phyloP scores from a whole-genome alignment of 257 asterid species.

The Echium plantagineum region DNA sequence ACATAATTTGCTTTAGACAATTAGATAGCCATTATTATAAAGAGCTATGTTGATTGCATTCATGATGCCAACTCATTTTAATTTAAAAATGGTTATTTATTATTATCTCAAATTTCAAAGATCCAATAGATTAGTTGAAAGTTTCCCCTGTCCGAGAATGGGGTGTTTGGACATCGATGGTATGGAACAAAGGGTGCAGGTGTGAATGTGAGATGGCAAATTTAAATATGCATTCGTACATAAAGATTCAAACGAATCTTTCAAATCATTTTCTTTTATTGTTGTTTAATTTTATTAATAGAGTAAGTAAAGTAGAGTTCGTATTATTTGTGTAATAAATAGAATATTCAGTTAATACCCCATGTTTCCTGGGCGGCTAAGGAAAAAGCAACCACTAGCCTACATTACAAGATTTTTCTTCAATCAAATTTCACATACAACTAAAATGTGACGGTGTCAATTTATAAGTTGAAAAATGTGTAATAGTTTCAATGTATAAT shows the following conservation, averaged over 20 bases:
- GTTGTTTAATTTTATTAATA: background rate
- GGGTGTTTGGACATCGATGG: slow-evolving; percentile 8
- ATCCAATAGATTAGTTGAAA: background rate
- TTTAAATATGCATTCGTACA: background rate
- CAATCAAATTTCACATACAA: too few relatives aligned
- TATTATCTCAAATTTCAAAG: background rate
- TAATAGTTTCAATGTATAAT: too few relatives aligned
- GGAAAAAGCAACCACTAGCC: background rate
- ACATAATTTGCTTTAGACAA: background rate
- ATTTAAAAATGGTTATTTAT: background rate
- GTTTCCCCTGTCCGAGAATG: slow-evolving; percentile 9
- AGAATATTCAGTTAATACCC: background rate
- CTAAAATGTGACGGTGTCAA: too few relatives aligned
- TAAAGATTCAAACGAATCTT: background rate
- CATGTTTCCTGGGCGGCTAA: background rate
- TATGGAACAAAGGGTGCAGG: slow-evolving; percentile 9
- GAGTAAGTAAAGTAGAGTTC: background rate
- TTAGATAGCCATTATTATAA: background rate
- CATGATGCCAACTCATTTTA: slow-evolving; percentile 2
- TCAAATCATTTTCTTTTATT: too few relatives aligned
- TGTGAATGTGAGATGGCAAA: background rate
- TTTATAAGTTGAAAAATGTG: too few relatives aligned
- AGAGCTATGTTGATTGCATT: background rate
- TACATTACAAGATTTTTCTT: too few relatives aligned
- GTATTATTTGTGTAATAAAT: background rate